These are phyloP conservation scores for Boletus tylopilopsis DNA, from an alignment of 768 basidiomycete species.

Conservation along the genomic window DNA sequence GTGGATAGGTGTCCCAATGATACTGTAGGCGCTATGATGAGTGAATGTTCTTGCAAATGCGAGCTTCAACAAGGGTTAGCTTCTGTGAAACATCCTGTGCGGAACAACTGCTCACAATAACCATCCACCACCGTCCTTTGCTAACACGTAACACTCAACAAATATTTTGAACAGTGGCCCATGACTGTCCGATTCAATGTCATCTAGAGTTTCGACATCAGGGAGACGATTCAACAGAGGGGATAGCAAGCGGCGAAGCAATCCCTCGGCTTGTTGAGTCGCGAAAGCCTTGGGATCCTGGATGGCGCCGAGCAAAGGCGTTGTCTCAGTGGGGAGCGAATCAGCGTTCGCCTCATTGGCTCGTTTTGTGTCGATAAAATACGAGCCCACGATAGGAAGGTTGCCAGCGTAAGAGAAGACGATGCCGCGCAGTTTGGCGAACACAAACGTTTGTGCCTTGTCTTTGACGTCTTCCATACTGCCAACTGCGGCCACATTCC, in stretches of 20 bases:
- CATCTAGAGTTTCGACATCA: constrained; percentile 18
- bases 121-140: constrained; percentile 20
- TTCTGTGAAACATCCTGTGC: not conserved
- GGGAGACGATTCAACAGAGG: constrained; percentile 18
- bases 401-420: constrained; percentile 13
- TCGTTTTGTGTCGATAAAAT: constrained; percentile 11
- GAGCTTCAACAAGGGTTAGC: constrained; percentile 12
- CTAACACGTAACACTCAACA: constrained; percentile 22
- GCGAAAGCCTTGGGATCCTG: constrained; percentile 22
- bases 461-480: constrained; percentile 3
- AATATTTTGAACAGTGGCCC: constrained; percentile 6
- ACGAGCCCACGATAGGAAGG: constrained; percentile 23
- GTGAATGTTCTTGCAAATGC: constrained; percentile 22
- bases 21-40: constrained; percentile 28
- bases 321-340: constrained; percentile 17
- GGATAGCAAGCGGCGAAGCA: constrained; percentile 12
- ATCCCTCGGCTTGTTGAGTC: constrained; percentile 13
- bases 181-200: constrained; percentile 2
- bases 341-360: not conserved
- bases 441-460: constrained; percentile 1
- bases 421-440: constrained; percentile 10
- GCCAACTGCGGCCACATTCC: not conserved
- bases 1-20: constrained; percentile 54
- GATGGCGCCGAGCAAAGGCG: constrained; percentile 23
- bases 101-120: constrained; percentile 15